Evolutionary conservation across 768 basidiomycete genomes (phyloP), one percentile per base, ranked within the genome.

Genomic region (Leucogyrophana mollusca): DNA sequence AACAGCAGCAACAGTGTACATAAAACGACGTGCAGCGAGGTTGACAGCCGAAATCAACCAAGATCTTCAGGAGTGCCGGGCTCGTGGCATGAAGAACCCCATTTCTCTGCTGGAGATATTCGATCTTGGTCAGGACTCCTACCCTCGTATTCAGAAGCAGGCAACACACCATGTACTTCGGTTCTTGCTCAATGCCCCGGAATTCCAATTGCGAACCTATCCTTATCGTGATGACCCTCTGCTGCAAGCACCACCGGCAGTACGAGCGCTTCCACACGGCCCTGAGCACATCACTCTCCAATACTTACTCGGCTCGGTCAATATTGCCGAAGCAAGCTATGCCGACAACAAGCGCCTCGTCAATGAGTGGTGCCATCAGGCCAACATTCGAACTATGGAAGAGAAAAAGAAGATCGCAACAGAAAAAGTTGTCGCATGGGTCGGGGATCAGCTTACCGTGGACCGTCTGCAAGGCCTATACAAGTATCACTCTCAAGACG

Each of bases 1-100:
- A 0, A 65, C 62, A 0, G 66, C 66, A 1, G 72, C 59, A 1
- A 70, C 71, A 4, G 45, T 61, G 1, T 64, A 46, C 49, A 36
- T 57, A 17, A n/a, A n/a, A n/a, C n/a, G n/a, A n/a, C 40, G 46
- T 4, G 53, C 53, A 13, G 4, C 32, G 8, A 32, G 16, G 25
- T 14, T 18, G 14, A 16, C 41, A 16, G 41, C n/a, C 7, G 30
- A 17, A 11, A 30, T 25, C 24, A 25, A n/a, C n/a, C n/a, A 36
- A 27, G 35, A 16, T 13, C n/a, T 40, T 8, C 17, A 21, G 37
- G 34, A 40, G 25, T 39, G 34, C 32, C 24, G 24, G 32, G 27
- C 30, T 7, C 7, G 25, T 7, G 38, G 24, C 22, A 9, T 56
- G 16, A 41, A 36, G 8, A 58, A 57, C 16, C 60, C 62, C 23